Evolutionary conservation across 371 early-diverging fungal genomes (phyloP), one percentile per base, ranked within the genome.

Genomic region (Chytridium lagenaria): DNA sequence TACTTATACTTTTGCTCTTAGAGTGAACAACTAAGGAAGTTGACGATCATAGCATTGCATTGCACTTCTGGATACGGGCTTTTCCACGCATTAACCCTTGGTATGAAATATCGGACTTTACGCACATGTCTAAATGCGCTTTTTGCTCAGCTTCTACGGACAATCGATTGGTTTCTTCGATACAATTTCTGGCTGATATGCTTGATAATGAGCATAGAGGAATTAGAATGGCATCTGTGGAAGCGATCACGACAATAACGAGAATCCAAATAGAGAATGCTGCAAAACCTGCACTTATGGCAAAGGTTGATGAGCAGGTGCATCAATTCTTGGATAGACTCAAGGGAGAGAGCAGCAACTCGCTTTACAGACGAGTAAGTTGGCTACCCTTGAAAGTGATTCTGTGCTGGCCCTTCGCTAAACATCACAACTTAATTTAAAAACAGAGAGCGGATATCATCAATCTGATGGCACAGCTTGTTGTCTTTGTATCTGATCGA

Each of bases 161-260:
- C 51, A 52, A 36, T 1, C 33, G 39, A 36, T 1, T 80, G 19
- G 64, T 75, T 30, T n/a, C 52, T 1, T 72, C 78, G 16, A 74
- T 85, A 51, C 68, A 80, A 33, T 83, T 82, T 50, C 59, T 85
- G 16, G 64, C 77, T 10, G 77, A 73, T 31, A 74, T 85, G 76
- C 71, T 83, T n/a, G 74, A 77, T 23, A 78, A 83, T 40, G 85
- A 85, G 71, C 83, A 85, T 66, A 55, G 84, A 26, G 85, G 85
- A 12, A 80, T 83, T 26, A 75, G 85, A 3, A 79, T 81, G 26
- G 79, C 83, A 15, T 75, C 80, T 0, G 82, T 83, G 2, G 85
- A 85, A 59, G 79, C 83, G 1, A 37, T 82, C 1, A 69, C 74
- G 34, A 74, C 73, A 1, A 74, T 81, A 3, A 37, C 76, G 1